Evolutionary conservation across 352 stramenopile species (phyloP).

Genomic region (Phytophthora hibernalis): DNA sequence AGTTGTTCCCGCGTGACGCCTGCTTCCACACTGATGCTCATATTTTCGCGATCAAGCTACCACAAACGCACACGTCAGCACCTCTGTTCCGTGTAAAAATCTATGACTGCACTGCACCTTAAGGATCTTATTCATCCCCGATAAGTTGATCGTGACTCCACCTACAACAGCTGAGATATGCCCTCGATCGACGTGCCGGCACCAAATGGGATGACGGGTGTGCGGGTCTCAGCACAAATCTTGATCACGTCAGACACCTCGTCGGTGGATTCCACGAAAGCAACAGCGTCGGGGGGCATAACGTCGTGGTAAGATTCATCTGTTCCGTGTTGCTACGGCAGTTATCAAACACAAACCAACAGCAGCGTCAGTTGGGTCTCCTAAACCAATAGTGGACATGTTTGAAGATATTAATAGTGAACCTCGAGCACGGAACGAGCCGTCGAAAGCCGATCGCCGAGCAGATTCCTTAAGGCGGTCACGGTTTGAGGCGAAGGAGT

Average conservation of each 20-base stretch:
- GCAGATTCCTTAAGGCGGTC: conserved; percentile 54
- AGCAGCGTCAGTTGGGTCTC: background rate
- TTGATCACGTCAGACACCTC: conserved; percentile 91
- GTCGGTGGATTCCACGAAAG: conserved; percentile 76
- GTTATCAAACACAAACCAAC: background rate
- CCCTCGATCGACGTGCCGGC: conserved; percentile 92
- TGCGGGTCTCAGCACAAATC: conserved; percentile 74
- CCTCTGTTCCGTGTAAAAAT: background rate
- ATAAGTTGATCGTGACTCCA: conserved; percentile 91
- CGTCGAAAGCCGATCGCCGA: conserved; percentile 70
- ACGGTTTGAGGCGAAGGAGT: conserved; percentile 48
- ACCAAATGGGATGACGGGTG: conserved; percentile 95
- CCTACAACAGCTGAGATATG: conserved; percentile 90
- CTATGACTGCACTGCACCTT: conserved; percentile 25
- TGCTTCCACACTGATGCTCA: conserved; percentile 91
- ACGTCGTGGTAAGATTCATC: conserved; percentile 91
- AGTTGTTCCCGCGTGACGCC: conserved; percentile 93
- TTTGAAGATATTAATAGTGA: background rate
- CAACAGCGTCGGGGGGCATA: conserved; percentile 85
- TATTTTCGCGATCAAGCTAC: conserved; percentile 54
- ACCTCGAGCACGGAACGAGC: conserved; percentile 55
- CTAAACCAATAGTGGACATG: background rate
- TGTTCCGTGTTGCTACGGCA: conserved; percentile 72
- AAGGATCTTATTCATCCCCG: conserved; percentile 71
- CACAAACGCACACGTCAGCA: conserved; percentile 1